phyloP scores from a whole-genome alignment of 2,329 filamentous ascomycete species.

The Exophiala sp. region DNA sequence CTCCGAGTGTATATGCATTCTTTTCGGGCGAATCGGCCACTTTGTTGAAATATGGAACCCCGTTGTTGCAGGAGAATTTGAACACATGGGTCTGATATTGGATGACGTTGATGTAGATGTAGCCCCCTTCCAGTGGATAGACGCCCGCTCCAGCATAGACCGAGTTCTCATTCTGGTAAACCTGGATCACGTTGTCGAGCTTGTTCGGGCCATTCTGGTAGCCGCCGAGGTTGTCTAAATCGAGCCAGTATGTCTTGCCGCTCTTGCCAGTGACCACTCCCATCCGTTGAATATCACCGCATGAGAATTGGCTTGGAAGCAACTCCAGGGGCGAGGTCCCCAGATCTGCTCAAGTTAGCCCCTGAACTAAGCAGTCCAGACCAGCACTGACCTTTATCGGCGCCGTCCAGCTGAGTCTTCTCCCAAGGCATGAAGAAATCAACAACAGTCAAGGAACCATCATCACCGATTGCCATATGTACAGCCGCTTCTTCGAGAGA shows the following conservation, averaged over 20 bases:
- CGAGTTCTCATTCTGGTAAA: slow-evolving; percentile 32
- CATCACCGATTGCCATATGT: slow-evolving; percentile 24
- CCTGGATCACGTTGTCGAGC: slow-evolving; percentile 37
- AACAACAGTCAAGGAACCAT: slow-evolving; percentile 40
- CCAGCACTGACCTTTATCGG: slow-evolving; percentile 35
- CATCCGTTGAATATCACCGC: slow-evolving; percentile 39
- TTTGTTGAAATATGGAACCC: slow-evolving; percentile 32
- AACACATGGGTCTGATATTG: slow-evolving; percentile 31
- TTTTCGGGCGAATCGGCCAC: slow-evolving; percentile 31
- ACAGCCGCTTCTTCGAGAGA: slow-evolving; percentile 30
- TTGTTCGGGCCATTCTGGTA: slow-evolving; percentile 37
- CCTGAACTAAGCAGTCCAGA: not conserved
- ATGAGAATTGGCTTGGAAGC: slow-evolving; percentile 23
- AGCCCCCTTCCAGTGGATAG: slow-evolving; percentile 42
- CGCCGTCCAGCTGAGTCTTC: slow-evolving; percentile 46
- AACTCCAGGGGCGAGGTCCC: slow-evolving; percentile 34
- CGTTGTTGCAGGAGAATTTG: slow-evolving; percentile 34
- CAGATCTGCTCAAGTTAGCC: slow-evolving; percentile 35
- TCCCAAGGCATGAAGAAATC: slow-evolving; percentile 54
- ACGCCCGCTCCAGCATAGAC: slow-evolving; percentile 38
- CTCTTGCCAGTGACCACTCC: slow-evolving; percentile 50
- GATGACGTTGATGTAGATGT: slow-evolving; percentile 38
- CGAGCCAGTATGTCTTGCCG: slow-evolving; percentile 41
- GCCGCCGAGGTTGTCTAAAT: slow-evolving; percentile 40
- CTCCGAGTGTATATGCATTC: slow-evolving; percentile 33